A percentile compares a stretch with the other conserved stretches of the same genome.
Evolutionary conservation across 345 rosid species (phyloP).

Genomic region (Mercurialis annua): DNA sequence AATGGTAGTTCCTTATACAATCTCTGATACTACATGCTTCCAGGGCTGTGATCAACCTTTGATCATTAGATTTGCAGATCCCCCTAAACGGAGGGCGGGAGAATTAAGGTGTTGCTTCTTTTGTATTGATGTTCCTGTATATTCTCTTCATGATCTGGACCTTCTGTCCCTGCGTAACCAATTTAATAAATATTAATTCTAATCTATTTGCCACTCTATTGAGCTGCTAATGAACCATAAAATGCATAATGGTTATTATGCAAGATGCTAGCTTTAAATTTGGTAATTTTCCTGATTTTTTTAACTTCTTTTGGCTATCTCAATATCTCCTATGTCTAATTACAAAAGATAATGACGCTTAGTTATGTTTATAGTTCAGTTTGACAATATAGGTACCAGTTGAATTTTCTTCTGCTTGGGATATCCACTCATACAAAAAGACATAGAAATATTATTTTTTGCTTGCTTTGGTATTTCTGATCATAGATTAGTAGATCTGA

Average conservation of each 20-base stretch:
- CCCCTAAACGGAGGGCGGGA: slow-evolving; percentile 61
- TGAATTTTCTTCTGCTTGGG: neutral
- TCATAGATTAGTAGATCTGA: neutral
- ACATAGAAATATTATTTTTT: neutral
- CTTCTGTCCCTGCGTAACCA: neutral
- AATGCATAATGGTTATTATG: slow-evolving; percentile 3
- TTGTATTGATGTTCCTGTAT: slow-evolving; percentile 7
- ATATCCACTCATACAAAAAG: neutral
- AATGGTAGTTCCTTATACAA: slow-evolving; percentile 10
- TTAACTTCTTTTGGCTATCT: neutral
- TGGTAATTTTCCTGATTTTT: neutral
- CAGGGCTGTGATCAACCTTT: slow-evolving; percentile 89
- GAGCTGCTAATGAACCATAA: slow-evolving; percentile 7
- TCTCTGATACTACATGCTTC: slow-evolving; percentile 16
- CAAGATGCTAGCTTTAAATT: neutral
- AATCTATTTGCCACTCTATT: neutral
- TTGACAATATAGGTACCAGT: neutral
- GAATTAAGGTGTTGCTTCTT: slow-evolving; percentile 57
- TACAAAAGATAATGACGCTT: neutral
- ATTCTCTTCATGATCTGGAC: neutral
- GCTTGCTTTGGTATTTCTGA: neutral
- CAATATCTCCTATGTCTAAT: neutral
- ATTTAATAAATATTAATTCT: neutral
- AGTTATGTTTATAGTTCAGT: slow-evolving; percentile 3
- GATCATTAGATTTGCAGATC: slow-evolving; percentile 73